phyloP scores from a whole-genome alignment of 805 yeast species.

The Lachancea kluyveri region DNA sequence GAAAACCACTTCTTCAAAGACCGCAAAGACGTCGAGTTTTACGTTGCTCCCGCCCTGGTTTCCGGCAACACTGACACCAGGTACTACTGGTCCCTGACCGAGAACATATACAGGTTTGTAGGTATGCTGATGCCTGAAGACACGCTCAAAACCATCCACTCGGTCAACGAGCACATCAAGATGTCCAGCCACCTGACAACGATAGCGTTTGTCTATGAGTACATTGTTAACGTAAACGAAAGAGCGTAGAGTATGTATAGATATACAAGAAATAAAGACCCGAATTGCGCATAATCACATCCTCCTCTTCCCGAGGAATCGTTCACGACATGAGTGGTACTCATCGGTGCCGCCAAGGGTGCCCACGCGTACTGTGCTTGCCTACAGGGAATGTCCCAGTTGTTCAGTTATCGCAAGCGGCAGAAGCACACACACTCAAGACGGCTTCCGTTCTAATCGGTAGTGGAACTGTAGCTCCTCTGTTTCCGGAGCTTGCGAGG shows the following conservation, averaged over 20 bases:
- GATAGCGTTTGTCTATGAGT: constrained; percentile 49
- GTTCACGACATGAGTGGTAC: no score
- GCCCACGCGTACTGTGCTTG: no score
- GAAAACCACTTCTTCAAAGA: constrained; percentile 40
- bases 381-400: no score
- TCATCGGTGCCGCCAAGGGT: no score
- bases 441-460: no score
- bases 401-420: no score
- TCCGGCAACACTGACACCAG: constrained; percentile 60
- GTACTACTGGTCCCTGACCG: constrained; percentile 49
- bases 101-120: constrained; percentile 45
- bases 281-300: no score
- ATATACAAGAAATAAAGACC: no score
- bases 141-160: constrained; percentile 39
- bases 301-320: no score
- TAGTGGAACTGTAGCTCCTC: no score
- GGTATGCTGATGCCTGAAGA: constrained; percentile 17
- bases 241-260: constrained; percentile 7
- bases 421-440: no score
- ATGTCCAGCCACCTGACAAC: constrained; percentile 55
- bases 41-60: constrained; percentile 43
- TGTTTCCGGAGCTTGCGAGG: no score
- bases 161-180: constrained; percentile 54
- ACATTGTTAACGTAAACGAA: constrained; percentile 30
- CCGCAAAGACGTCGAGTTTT: constrained; percentile 18